Base-by-base conservation (phyloP, 75 land plant species). In the Cunninghamia lanceolata region DNA sequence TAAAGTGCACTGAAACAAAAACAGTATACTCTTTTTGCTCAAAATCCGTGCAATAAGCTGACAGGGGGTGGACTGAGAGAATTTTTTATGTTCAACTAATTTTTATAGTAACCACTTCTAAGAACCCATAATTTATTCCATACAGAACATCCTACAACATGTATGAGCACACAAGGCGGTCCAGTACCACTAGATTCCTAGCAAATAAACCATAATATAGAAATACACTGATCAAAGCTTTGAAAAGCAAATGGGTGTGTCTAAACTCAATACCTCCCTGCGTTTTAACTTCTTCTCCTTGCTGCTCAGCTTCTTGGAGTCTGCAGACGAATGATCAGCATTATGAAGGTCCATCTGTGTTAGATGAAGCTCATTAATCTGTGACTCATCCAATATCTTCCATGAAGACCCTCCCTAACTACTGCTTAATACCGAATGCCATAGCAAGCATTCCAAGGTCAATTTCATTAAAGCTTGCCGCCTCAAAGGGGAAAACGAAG, bases 261-360 rank as follows among this genome's bases (percentile, higher is more conserved):
- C 9, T 0, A 21, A 81, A 40, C 83, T 40, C 83, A 40, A 50
- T 25, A 85, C 85, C 85, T 85, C 85, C 47, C 46, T 85, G 32
- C 85, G 73, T 19, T 39, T 85, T 16, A 86, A 36, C 73, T 87
- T 87, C 63, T 87, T 87, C 59, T 87, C 88, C 36, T 87, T 87
- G 79, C 88, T 87, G 42, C 81, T 86, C 34, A 87, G 38, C 74
- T 87, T 87, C 88, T 39, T 86, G 54, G 79, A 32, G 19, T 68
- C 53, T 21, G 25, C 47, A 43, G 75, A 50, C 9, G 84, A 28
- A 53, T 83, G 34, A 45, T 45, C 46, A 80, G 46, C 82, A 40
- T 28, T 80, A 40, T 80, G 46, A 80, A 80, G 34, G 4, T 59
- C 84, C 84, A 53, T 83, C 54, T 53, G 63, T 15, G 34, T 71